Evolutionary conservation across 768 basidiomycete species (phyloP), one percentile per base, ranked within the genome.

Genomic region (Lactifluus subvellereus): DNA sequence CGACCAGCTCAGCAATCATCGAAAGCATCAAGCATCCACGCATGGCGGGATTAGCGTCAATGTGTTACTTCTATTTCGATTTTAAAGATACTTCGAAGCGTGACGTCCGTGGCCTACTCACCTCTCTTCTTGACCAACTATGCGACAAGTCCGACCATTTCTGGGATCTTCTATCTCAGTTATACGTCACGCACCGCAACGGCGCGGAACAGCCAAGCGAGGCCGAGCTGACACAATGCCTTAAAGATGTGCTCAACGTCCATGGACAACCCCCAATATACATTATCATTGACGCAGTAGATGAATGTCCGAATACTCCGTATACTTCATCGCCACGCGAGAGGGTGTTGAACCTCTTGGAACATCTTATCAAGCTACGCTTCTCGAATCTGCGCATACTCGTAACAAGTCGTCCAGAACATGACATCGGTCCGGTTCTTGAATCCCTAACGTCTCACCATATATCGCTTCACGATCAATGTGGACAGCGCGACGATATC

Each of bases 31-130:
- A 27, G 14, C 7, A 40, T 10, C 6, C 11, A 10, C 11, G 38
- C 38, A 13, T 9, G 11, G 40, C 40, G 1, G 40, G 13, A 40
- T 40, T 14, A 14, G 40, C 40, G 1, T 40, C 40, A 14, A 13
- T 40, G 40, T 40, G 40, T 40, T 27, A n/a, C n/a, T 56, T 45
- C 45, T 56, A 59, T 9, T 59, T 59, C 13, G 57, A 59, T 16
- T 59, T 32, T 10, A 59, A 59, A 7, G 48, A 50, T 50, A 10
- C 37, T 6, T 59, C 38, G 1, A 50, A 59, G 40, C 40, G 40
- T 14, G 40, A 40, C 14, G 40, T 40, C 40, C 40, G 40, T 0
- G 40, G 40, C 40, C 4, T 40, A 14, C 40, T 14, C 14, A 40
- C 40, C 10, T 40, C 48, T 10, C 55, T 50, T 59, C 48, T 59